Evolutionary conservation across 805 yeast species (phyloP), one percentile per base, ranked within the genome.

Genomic region (Candida boleticola): DNA sequence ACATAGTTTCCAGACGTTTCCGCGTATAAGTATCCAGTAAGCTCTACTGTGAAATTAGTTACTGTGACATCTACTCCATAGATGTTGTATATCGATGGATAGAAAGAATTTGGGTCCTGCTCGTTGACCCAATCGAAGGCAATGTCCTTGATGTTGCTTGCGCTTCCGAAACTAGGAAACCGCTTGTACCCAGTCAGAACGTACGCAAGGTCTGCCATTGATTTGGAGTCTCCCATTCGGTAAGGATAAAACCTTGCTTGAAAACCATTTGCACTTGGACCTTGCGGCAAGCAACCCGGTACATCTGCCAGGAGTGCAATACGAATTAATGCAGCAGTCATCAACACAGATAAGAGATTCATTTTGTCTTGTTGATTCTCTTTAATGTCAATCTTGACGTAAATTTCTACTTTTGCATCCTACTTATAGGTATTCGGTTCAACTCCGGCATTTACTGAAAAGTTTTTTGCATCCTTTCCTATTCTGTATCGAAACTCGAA

Each of bases 1-100:
- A 52, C 42, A 36, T 58, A 64, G 11, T 51, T 37, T 47, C 68
- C 69, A 21, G 55, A 42, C 11, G 37, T 40, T 5, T 44, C 30
- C 18, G 68, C 58, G 17, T 26, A 34, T 43, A 44, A 50, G 36
- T 49, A 55, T 33, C 55, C 55, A 4, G 47, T 48, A 36, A 50
- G 34, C 20, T 50, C 55, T 48, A 55, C 37, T 29, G 49, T 45
- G 38, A 33, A 33, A 14, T 29, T 29, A 6, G 55, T 29, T 17
- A 51, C 30, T 11, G 55, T 47, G 2, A 44, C 29, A 2, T 32
- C 17, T 9, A n/a, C 7, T 1, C 48, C 48, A 26, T 31, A 41
- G 7, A 23, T 23, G 10, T 23, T 11, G 11, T 11, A 23, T 23
- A 23, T 23, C 11, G 10, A 7, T 7, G 27, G 7, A 23, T 11